Evolutionary conservation across 177 flowering plant genomes (phyloP).

Genomic region (Vitis hybrid): DNA sequence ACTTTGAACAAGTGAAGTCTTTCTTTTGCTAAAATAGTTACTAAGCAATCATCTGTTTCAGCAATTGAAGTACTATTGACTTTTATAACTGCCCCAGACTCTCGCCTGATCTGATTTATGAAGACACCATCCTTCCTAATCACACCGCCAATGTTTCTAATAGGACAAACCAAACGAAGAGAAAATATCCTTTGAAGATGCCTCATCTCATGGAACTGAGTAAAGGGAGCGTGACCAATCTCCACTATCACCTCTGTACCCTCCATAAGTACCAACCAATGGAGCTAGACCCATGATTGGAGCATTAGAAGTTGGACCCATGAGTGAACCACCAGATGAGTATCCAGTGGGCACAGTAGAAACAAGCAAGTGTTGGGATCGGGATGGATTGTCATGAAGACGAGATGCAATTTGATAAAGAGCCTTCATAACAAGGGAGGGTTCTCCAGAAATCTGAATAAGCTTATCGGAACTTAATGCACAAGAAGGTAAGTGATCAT

Average conservation of each 20-base stretch:
- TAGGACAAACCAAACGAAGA: too few relatives aligned
- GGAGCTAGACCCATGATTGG: conserved; percentile 54
- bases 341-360: conserved; percentile 49
- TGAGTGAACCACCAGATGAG: conserved; percentile 55
- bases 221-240: too few relatives aligned
- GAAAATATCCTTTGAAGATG: too few relatives aligned
- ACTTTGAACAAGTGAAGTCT: too few relatives aligned
- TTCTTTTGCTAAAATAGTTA: conserved; percentile 54
- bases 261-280: too few relatives aligned
- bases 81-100: conserved; percentile 6
- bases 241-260: too few relatives aligned
- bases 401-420: conserved; percentile 70
- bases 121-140: conserved; percentile 72
- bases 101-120: conserved; percentile 94
- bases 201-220: too few relatives aligned
- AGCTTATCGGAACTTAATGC: too few relatives aligned
- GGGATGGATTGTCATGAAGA: conserved; percentile 87
- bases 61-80: conserved; percentile 16
- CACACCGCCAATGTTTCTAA: too few relatives aligned
- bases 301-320: conserved; percentile 59
- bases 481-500: conserved; percentile 17
- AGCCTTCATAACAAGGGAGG: conserved; percentile 57
- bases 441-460: too few relatives aligned
- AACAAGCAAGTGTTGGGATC: conserved; percentile 79
- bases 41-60: conserved; percentile 86